Percentiles rank a stretch among this genome's conserved stretches.
phyloP scores from a whole-genome alignment of 805 yeast species.

The Sugiyamaella boreocaroliniensis region DNA sequence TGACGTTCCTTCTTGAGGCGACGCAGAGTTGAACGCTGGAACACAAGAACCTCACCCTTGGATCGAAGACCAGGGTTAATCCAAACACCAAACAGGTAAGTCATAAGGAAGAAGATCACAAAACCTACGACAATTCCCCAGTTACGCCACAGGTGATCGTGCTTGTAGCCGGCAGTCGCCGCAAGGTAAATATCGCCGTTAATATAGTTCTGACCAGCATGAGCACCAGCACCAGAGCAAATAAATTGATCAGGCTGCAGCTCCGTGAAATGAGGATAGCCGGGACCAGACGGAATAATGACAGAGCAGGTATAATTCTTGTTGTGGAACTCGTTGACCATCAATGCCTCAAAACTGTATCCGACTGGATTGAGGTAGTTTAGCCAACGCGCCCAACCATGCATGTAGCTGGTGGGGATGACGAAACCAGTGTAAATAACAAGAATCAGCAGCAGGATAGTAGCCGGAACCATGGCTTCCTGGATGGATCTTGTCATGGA shows the following conservation, averaged over 20 bases:
- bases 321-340: constrained; percentile 41
- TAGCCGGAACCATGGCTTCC: constrained; percentile 41
- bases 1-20: constrained; percentile 12
- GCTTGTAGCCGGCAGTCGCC: constrained; percentile 39
- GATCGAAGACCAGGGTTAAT: constrained; percentile 28
- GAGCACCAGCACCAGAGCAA: constrained; percentile 53
- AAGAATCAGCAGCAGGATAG: constrained; percentile 36
- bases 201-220: constrained; percentile 44
- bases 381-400: constrained; percentile 48
- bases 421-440: constrained; percentile 43
- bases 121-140: constrained; percentile 57
- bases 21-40: constrained; percentile 27
- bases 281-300: constrained; percentile 42
- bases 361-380: constrained; percentile 41
- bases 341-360: constrained; percentile 41
- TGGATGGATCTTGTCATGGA: constrained; percentile 32
- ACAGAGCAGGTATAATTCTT: constrained; percentile 35
- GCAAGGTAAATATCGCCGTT: constrained; percentile 46
- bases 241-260: constrained; percentile 32
- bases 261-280: constrained; percentile 26
- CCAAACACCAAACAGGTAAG: constrained; percentile 52
- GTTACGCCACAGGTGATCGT: constrained; percentile 55
- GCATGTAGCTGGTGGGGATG: constrained; percentile 40
- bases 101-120: constrained; percentile 45
- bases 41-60: constrained; percentile 59